These are phyloP conservation scores for Claviceps sp. DNA, from an alignment of 2,329 filamentous ascomycete genomes.

Conservation along the genomic window DNA sequence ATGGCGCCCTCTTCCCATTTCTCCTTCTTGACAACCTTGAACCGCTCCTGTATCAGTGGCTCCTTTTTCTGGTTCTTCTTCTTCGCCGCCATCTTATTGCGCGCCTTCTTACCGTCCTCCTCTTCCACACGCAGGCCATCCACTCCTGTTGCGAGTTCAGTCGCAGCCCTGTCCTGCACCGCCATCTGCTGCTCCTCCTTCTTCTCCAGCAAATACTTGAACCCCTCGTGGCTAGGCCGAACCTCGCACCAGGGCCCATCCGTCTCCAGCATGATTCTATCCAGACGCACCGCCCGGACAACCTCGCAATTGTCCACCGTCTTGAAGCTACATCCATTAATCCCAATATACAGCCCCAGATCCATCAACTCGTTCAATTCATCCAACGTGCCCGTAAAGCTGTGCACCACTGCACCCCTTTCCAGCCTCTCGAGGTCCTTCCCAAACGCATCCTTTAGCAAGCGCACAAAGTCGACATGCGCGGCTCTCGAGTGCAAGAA, in stretches of 20 bases:
- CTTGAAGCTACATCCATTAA: constrained; percentile 95
- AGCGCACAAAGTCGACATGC: constrained; percentile 65
- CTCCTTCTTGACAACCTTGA: constrained; percentile 87
- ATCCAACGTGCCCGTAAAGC: constrained; percentile 77
- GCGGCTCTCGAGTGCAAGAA: constrained; percentile 89
- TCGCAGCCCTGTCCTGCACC: constrained; percentile 12
- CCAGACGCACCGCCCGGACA: constrained; percentile 64
- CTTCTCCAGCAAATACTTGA: constrained; percentile 47
- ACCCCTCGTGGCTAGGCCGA: constrained; percentile 73
- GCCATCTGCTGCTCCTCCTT: constrained; percentile 15
- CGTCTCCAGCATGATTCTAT: constrained; percentile 83
- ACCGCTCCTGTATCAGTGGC: constrained; percentile 55
- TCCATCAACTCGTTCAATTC: constrained; percentile 74
- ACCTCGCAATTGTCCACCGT: constrained; percentile 82
- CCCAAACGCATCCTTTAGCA: constrained; percentile 49
- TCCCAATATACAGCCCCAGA: constrained; percentile 77
- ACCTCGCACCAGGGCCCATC: constrained; percentile 98
- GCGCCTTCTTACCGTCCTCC: constrained; percentile 17
- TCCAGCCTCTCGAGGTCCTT: constrained; percentile 51
- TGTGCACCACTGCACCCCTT: constrained; percentile 76
- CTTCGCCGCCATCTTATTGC: constrained; percentile 11
- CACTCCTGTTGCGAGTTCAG: constrained; percentile 7
- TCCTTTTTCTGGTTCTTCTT: constrained; percentile 44
- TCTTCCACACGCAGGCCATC: constrained; percentile 18
- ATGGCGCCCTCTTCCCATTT: constrained; percentile 78